These are phyloP conservation scores for Didymella arachidicola DNA, from an alignment of 2,329 filamentous ascomycete genomes.

Conservation along the genomic window DNA sequence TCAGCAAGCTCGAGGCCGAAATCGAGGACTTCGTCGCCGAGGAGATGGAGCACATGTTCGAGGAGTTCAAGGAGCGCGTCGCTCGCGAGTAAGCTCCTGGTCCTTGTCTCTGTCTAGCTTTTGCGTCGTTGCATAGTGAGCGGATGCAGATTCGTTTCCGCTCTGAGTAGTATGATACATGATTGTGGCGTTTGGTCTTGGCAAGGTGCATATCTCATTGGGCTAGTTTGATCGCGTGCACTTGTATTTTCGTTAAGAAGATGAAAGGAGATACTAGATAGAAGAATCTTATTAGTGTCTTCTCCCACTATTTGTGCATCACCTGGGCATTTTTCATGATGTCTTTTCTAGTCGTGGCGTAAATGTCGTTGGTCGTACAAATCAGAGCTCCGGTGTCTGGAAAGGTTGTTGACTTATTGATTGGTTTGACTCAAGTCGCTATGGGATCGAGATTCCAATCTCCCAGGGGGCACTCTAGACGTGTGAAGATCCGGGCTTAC, in stretches of 20 bases:
- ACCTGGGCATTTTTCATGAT: background rate
- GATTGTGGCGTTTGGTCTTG: slow-evolving; percentile 18
- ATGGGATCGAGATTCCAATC: no score
- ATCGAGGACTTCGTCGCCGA: slow-evolving; percentile 59
- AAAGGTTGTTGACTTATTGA: no score
- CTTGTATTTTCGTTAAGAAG: slow-evolving; percentile 4
- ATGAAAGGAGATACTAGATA: slow-evolving; percentile 13
- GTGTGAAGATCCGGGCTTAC: background rate
- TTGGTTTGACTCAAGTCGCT: no score
- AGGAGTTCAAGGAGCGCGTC: slow-evolving; percentile 57
- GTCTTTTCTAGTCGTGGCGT: background rate
- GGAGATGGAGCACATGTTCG: slow-evolving; percentile 62
- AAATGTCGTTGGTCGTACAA: background rate
- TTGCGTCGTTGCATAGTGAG: slow-evolving; percentile 17
- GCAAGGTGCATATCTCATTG: slow-evolving; percentile 27
- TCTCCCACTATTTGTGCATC: background rate
- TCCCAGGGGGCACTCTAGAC: no score
- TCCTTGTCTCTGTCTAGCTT: background rate
- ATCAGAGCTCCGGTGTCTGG: background rate
- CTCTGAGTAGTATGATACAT: slow-evolving; percentile 19
- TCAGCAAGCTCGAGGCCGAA: slow-evolving; percentile 56
- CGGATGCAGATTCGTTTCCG: slow-evolving; percentile 11
- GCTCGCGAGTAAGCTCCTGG: slow-evolving; percentile 41
- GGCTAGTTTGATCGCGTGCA: slow-evolving; percentile 17
- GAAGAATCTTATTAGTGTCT: slow-evolving; percentile 10